phyloP scores from a whole-genome alignment of 805 yeast species.

The Pachysolen tannophilus region DNA sequence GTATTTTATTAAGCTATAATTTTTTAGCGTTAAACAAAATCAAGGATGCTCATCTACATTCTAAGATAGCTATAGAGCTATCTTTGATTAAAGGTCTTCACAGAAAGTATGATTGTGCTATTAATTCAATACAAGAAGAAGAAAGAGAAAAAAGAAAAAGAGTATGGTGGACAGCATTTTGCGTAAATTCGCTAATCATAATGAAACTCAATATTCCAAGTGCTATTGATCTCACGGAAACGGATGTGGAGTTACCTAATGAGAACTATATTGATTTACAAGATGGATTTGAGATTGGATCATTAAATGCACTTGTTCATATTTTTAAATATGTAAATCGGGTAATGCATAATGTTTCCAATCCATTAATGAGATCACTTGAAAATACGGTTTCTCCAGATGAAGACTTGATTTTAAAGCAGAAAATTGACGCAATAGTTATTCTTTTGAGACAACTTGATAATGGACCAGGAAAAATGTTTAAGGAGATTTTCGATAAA shows the following conservation, averaged over 20 bases:
- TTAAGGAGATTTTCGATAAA: neutral
- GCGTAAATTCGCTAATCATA: slow-evolving; percentile 28
- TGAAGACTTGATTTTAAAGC: slow-evolving; percentile 12
- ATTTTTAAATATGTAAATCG: slow-evolving; percentile 20
- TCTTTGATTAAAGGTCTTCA: slow-evolving; percentile 25
- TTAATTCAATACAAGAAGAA: slow-evolving; percentile 8
- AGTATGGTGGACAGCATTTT: slow-evolving; percentile 32
- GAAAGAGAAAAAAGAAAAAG: slow-evolving; percentile 25
- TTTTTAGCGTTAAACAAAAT: slow-evolving; percentile 27
- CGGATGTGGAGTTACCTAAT: slow-evolving; percentile 20
- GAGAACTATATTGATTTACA: slow-evolving; percentile 16
- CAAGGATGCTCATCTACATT: too few species aligned
- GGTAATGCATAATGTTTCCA: slow-evolving; percentile 25
- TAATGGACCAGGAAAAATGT: neutral
- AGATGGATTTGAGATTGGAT: slow-evolving; percentile 23
- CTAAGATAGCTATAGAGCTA: slow-evolving; percentile 26
- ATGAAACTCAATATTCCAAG: slow-evolving; percentile 28
- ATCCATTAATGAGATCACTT: slow-evolving; percentile 19
- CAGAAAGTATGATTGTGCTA: slow-evolving; percentile 14
- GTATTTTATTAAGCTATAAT: slow-evolving; percentile 22
- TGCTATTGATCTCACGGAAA: slow-evolving; percentile 24
- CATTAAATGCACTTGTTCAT: slow-evolving; percentile 19
- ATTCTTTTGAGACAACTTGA: slow-evolving; percentile 2
- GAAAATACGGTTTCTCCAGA: neutral
- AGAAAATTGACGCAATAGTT: slow-evolving; percentile 8